phyloP scores from a whole-genome alignment of 306 rosid genomes.

The Ormosia semicastrata region DNA sequence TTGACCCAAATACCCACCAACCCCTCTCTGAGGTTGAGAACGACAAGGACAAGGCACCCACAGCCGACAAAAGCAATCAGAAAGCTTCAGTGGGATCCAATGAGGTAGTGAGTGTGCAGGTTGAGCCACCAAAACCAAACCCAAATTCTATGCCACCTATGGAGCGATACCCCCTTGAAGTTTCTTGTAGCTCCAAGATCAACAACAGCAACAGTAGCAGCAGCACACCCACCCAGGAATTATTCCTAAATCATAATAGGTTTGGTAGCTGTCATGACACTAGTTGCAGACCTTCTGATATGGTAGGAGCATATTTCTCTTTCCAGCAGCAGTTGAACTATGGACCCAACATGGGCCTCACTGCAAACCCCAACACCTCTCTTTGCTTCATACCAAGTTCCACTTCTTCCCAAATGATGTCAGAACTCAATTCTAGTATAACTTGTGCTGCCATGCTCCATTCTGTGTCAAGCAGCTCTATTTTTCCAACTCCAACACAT shows the following conservation, averaged over 20 bases:
- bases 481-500: conserved; percentile 18
- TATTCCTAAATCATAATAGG: conserved; percentile 40
- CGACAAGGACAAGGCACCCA: conserved; percentile 26
- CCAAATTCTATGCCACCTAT: conserved; percentile 15
- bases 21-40: conserved; percentile 49
- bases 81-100: conserved; percentile 48
- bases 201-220: conserved; percentile 19
- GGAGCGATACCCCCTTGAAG: conserved; percentile 42
- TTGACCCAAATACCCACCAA: conserved; percentile 93
- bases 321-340: conserved; percentile 49
- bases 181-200: conserved; percentile 35
- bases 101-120: conserved; percentile 26
- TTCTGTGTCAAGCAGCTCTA: conserved; percentile 31
- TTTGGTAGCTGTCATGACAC: conserved; percentile 33
- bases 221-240: conserved; percentile 43
- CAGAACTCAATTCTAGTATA: conserved; percentile 38
- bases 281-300: conserved; percentile 50
- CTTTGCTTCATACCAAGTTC: conserved; percentile 52
- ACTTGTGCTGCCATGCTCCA: conserved; percentile 30
- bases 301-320: conserved; percentile 50
- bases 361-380: conserved; percentile 39
- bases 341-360: conserved; percentile 40
- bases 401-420: conserved; percentile 39
- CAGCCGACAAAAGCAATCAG: conserved; percentile 37
- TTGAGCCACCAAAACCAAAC: conserved; percentile 30